A percentile compares a stretch with the other conserved stretches of the same genome.
Conservation (phyloP, 805 yeast genomes). For the Nakazawaea laoshanensis region DNA sequence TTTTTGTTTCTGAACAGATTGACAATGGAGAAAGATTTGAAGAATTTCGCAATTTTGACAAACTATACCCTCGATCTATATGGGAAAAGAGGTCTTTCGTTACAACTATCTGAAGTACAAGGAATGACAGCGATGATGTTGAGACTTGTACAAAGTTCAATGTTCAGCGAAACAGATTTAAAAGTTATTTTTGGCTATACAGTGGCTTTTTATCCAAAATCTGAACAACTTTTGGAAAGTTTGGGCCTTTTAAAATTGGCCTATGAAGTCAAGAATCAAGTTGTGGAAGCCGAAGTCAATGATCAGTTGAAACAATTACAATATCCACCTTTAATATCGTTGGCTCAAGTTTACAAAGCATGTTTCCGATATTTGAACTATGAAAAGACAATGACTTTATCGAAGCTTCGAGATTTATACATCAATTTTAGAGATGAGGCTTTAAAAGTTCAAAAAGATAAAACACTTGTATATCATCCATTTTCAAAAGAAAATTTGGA, state of each 20-base stretch:
- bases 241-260: constrained; percentile 2
- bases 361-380: constrained; percentile 7
- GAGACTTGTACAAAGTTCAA: constrained; percentile 4
- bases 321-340: constrained; percentile 7
- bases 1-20: constrained; percentile 4
- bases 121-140: constrained; percentile 4
- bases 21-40: constrained; percentile 4
- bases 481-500: constrained; percentile 3
- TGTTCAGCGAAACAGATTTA: constrained; percentile 3
- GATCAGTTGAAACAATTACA: not conserved
- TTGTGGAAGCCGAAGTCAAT: constrained; percentile 1
- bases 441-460: constrained; percentile 1
- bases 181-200: constrained; percentile 8
- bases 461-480: constrained; percentile 1
- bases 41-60: constrained; percentile 4
- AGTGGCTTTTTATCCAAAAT: constrained; percentile 1
- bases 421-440: constrained; percentile 4
- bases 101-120: constrained; percentile 1
- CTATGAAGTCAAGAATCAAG: not conserved
- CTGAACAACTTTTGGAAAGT: constrained; percentile 1
- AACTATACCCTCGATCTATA: constrained; percentile 3
- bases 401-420: constrained; percentile 2
- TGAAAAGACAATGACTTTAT: constrained; percentile 1
- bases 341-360: constrained; percentile 5
- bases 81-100: not conserved